Evolutionary conservation across 1,284 basidiomycete species (phyloP).

Genomic region (Leccinum griseonigrum): DNA sequence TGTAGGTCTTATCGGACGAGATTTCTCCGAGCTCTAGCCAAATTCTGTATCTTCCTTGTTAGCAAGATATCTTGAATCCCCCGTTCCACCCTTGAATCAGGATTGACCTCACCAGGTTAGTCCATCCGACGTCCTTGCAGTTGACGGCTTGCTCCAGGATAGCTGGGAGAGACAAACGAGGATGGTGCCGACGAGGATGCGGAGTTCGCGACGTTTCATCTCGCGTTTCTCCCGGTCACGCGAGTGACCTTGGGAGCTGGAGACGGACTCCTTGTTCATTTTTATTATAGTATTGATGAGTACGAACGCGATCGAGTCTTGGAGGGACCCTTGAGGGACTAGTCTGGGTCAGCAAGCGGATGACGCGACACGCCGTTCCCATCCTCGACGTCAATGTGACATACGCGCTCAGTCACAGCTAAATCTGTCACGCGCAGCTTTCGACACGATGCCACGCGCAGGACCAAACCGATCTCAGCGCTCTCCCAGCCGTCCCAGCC

Average conservation of each 20-base stretch:
- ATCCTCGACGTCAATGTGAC: too few relatives aligned
- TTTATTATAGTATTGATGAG: constrained; percentile 98
- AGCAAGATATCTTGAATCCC: too few relatives aligned
- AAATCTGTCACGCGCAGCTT: neutral
- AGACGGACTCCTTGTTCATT: constrained; percentile 98
- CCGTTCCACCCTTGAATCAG: too few relatives aligned
- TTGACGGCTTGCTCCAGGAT: constrained; percentile 94
- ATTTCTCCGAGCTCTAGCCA: too few relatives aligned
- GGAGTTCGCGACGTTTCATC: constrained; percentile 87
- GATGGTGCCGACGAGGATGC: constrained; percentile 95
- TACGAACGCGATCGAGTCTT: constrained; percentile 92
- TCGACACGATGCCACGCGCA: constrained; percentile 24
- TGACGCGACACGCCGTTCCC: too few relatives aligned
- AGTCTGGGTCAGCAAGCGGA: constrained; percentile 1
- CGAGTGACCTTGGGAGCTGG: constrained; percentile 94
- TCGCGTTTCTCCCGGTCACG: constrained; percentile 94
- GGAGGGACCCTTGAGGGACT: constrained; percentile 87
- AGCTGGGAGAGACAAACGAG: constrained; percentile 90
- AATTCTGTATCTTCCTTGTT: too few relatives aligned
- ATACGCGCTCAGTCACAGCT: neutral
- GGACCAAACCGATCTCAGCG: constrained; percentile 31
- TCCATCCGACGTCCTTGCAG: constrained; percentile 77
- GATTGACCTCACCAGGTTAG: too few relatives aligned
- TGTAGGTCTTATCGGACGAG: too few relatives aligned
- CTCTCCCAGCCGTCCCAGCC: constrained; percentile 34